These are phyloP conservation scores for Calonectria pseudoturangicola DNA, from an alignment of 2,329 filamentous ascomycete genomes.

Conservation along the genomic window DNA sequence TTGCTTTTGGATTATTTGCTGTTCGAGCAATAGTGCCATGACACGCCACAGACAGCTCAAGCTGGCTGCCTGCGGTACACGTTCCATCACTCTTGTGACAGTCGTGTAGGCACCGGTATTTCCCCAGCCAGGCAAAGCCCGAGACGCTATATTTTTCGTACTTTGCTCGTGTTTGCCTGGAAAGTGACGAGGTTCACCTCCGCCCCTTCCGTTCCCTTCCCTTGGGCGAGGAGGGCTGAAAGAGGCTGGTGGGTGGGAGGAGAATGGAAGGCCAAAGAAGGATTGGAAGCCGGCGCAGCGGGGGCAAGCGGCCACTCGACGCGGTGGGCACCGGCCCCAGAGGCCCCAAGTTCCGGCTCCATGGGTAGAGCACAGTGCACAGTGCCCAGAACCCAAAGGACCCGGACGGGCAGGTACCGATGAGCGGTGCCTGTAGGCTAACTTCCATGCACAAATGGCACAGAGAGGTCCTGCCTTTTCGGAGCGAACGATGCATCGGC, in stretches of 20 bases:
- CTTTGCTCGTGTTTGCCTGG: slow-evolving; percentile 28
- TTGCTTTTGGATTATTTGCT: slow-evolving; percentile 4
- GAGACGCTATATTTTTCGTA: slow-evolving; percentile 2
- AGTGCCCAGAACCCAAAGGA: slow-evolving; percentile 24
- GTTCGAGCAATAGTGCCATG: not conserved
- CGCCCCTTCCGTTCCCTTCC: slow-evolving; percentile 28
- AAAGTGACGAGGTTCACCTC: slow-evolving; percentile 26
- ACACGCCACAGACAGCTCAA: not conserved
- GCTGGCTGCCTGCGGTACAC: not conserved
- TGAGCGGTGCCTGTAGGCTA: slow-evolving; percentile 13
- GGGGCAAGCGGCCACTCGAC: not conserved
- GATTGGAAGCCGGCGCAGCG: slow-evolving; percentile 19
- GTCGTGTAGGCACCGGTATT: not conserved
- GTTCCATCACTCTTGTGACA: not conserved
- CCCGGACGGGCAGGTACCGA: slow-evolving; percentile 30
- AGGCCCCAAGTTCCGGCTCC: slow-evolving; percentile 22
- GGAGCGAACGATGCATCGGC: slow-evolving; percentile 18
- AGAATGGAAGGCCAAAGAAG: slow-evolving; percentile 10
- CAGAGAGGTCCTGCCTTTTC: slow-evolving; percentile 10
- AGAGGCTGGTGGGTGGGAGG: not conserved
- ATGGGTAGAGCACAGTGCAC: slow-evolving; percentile 11
- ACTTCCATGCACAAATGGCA: slow-evolving; percentile 10
- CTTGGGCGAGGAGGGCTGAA: slow-evolving; percentile 8
- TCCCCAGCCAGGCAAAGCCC: not conserved
- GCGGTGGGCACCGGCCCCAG: slow-evolving; percentile 13